Percentiles rank a stretch among this genome's conserved stretches.
Evolutionary conservation across 495 filamentous ascomycete genomes (phyloP).

Genomic region (Immersiella caudata): DNA sequence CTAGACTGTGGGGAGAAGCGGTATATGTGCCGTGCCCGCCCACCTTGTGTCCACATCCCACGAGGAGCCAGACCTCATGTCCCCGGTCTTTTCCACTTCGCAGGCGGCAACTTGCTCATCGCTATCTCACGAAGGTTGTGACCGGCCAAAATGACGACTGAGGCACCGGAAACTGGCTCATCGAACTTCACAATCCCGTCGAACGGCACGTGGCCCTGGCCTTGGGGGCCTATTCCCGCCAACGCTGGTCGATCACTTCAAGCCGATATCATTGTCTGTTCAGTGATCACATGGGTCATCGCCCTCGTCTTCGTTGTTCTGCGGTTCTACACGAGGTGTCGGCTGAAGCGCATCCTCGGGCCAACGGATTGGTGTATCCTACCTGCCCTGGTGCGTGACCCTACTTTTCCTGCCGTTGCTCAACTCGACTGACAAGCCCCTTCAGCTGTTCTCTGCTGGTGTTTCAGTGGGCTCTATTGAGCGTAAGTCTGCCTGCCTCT

Average conservation of each 20-base stretch:
- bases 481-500: conserved; percentile 20
- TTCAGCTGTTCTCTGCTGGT: conserved; percentile 33
- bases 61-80: too few relatives aligned
- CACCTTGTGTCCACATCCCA: not conserved
- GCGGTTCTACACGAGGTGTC: conserved; percentile 38
- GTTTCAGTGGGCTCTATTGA: conserved; percentile 34
- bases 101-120: not conserved
- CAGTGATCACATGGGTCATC: conserved; percentile 34
- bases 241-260: conserved; percentile 30
- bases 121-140: not conserved
- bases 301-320: conserved; percentile 30
- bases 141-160: not conserved
- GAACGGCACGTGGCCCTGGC: conserved; percentile 21
- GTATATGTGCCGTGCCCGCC: not conserved
- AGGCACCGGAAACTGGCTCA: not conserved
- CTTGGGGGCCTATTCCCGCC: conserved; percentile 24
- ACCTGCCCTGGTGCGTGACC: conserved; percentile 30
- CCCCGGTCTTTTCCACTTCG: not conserved
- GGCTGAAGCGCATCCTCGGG: conserved; percentile 30
- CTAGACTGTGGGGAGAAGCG: not conserved
- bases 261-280: conserved; percentile 33
- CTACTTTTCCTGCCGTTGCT: not conserved
- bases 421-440: not conserved
- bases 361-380: conserved; percentile 35
- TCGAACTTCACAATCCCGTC: not conserved